Conservation (phyloP, 23 red algal species). For the Gracilaria domingensis region DNA sequence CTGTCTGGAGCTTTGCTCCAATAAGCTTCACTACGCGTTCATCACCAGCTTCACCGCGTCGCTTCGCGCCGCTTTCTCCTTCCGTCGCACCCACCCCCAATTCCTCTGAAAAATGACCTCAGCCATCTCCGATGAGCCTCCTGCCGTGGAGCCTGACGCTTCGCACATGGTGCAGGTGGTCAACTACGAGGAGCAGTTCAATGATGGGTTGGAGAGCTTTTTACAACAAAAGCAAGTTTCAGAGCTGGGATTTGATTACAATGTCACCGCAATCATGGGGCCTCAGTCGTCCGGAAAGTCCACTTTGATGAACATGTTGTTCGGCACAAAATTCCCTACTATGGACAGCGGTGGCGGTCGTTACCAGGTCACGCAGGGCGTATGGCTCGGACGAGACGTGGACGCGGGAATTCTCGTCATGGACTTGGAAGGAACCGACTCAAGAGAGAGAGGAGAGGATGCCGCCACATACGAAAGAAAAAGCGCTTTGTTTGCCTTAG, state of each 20-base stretch:
- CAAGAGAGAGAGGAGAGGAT: slow-evolving; percentile 95
- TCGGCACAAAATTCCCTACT: slow-evolving; percentile 90
- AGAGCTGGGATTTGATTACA: slow-evolving; percentile 80
- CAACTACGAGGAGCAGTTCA: slow-evolving; percentile 92
- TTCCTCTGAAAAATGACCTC: neutral
- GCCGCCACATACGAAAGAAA: slow-evolving; percentile 95
- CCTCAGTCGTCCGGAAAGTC: slow-evolving; percentile 96
- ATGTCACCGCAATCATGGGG: slow-evolving; percentile 92
- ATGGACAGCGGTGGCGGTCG: slow-evolving; percentile 90
- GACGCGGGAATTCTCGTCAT: slow-evolving; percentile 77
- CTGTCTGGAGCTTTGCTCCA: neutral
- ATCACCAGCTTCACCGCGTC: neutral
- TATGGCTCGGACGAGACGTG: slow-evolving; percentile 88
- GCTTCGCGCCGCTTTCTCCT: neutral
- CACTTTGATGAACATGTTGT: slow-evolving; percentile 95
- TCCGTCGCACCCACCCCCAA: neutral
- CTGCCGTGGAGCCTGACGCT: neutral
- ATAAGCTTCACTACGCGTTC: slow-evolving; percentile 1
- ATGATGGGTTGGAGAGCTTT: slow-evolving; percentile 68
- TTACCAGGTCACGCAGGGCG: slow-evolving; percentile 96
- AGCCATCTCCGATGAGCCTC: neutral
- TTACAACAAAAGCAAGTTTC: slow-evolving; percentile 43
- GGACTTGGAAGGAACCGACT: slow-evolving; percentile 98
- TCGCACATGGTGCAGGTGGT: slow-evolving; percentile 84
- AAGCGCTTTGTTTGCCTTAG: slow-evolving; percentile 92